A percentile compares a stretch with the other conserved stretches of the same genome.
Evolutionary conservation across 2,329 filamentous ascomycete species (phyloP).

Genomic region (Huntiella decipiens): DNA sequence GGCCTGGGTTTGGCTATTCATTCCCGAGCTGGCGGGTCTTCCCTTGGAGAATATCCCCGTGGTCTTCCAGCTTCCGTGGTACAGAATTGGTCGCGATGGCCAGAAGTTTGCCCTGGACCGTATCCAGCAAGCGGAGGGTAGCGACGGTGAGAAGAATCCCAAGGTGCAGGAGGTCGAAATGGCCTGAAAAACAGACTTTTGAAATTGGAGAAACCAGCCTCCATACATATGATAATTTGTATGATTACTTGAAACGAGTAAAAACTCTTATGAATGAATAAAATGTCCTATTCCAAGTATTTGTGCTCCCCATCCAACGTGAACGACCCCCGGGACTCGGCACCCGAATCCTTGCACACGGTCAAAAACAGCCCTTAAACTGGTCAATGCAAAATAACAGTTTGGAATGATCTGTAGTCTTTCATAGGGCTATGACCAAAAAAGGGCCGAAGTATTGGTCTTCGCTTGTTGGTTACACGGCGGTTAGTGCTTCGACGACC

Average conservation of each 20-base stretch:
- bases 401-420: no score
- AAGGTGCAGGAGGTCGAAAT: constrained; percentile 4
- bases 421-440: no score
- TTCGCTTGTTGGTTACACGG: no score
- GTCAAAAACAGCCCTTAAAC: no score
- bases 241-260: neutral
- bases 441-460: no score
- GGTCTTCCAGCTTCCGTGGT: constrained; percentile 56
- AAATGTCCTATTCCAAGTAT: neutral
- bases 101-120: constrained; percentile 29
- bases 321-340: neutral
- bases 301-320: neutral
- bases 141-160: neutral
- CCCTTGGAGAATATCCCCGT: constrained; percentile 50
- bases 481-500: no score
- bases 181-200: neutral
- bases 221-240: neutral
- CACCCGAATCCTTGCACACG: no score
- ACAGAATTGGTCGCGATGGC: constrained; percentile 45
- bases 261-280: neutral
- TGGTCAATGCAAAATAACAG: no score
- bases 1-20: constrained; percentile 50
- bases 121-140: constrained; percentile 13
- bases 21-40: constrained; percentile 54
- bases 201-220: neutral